Conservation (phyloP, 1,284 basidiomycete species). For the Ceratorhiza oryzae-sativae region DNA sequence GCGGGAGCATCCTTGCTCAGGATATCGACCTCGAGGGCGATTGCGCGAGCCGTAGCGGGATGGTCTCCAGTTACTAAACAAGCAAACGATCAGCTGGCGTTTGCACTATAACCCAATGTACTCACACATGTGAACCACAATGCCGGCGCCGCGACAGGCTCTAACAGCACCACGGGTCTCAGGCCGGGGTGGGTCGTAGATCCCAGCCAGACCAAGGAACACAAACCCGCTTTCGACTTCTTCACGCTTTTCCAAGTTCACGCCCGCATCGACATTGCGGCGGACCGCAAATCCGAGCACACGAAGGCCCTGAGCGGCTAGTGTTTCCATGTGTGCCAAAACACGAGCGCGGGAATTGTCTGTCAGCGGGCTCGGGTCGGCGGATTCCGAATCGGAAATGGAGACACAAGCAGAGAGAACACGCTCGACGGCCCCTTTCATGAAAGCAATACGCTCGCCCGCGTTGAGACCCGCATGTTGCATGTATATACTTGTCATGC, state of each 20-base stretch:
- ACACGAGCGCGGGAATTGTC: slow-evolving; percentile 55
- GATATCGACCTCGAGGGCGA: slow-evolving; percentile 60
- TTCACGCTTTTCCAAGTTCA: slow-evolving; percentile 51
- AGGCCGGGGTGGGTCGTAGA: slow-evolving; percentile 75
- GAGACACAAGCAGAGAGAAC: slow-evolving; percentile 60
- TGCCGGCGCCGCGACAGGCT: slow-evolving; percentile 67
- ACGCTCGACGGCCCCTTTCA: slow-evolving; percentile 72
- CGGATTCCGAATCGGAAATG: slow-evolving; percentile 50
- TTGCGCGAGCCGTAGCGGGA: slow-evolving; percentile 58
- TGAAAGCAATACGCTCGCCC: slow-evolving; percentile 51
- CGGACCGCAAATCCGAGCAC: slow-evolving; percentile 56
- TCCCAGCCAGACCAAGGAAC: slow-evolving; percentile 70
- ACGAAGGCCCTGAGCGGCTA: slow-evolving; percentile 65
- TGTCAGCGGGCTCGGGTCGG: slow-evolving; percentile 45
- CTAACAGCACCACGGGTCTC: slow-evolving; percentile 69
- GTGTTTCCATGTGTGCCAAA: slow-evolving; percentile 59
- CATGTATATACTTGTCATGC: slow-evolving; percentile 63
- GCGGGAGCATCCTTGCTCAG: slow-evolving; percentile 51
- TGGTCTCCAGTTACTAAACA: slow-evolving; percentile 51
- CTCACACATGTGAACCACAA: slow-evolving; percentile 71
- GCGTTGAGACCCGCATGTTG: slow-evolving; percentile 34
- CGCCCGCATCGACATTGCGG: slow-evolving; percentile 48
- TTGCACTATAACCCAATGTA: neutral
- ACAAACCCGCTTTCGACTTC: slow-evolving; percentile 65
- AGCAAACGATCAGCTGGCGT: neutral